Conservation (phyloP, 192 early-diverging fungal genomes). For the Pilobolus umbonatus region DNA sequence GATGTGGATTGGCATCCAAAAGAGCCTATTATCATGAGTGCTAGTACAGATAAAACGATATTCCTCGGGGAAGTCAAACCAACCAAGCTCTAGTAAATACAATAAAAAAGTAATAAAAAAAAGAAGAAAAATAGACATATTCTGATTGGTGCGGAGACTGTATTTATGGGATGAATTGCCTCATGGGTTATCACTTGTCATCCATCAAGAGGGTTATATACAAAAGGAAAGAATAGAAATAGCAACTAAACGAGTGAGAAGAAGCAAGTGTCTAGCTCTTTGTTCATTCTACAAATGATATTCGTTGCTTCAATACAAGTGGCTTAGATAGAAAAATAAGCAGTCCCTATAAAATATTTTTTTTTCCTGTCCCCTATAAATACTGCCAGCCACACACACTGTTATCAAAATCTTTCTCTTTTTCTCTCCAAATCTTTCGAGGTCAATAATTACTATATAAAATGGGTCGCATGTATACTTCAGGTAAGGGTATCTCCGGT, state of each 20-base stretch:
- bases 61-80: conserved; percentile 83
- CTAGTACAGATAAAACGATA: conserved; percentile 83
- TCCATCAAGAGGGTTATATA: too few relatives aligned
- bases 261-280: too few relatives aligned
- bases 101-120: neutral
- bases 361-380: neutral
- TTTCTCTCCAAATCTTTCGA: conserved; percentile 7
- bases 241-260: too few relatives aligned
- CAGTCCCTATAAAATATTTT: neutral
- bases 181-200: too few relatives aligned
- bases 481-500: conserved; percentile 93
- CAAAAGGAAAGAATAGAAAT: too few relatives aligned
- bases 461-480: conserved; percentile 67
- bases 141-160: too few relatives aligned
- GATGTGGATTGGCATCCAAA: conserved; percentile 90
- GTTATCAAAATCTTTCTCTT: conserved; percentile 9
- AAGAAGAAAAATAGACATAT: neutral
- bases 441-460: conserved; percentile 2
- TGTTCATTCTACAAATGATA: too few relatives aligned
- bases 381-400: neutral
- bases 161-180: too few relatives aligned
- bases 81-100: conserved; percentile 11
- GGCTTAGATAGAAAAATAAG: neutral
- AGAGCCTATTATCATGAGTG: conserved; percentile 81
- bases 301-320: too few relatives aligned